A percentile compares a stretch with the other conserved stretches of the same genome.
phyloP scores from a whole-genome alignment of 2,329 filamentous ascomycete species.

The Penicillium sp. region DNA sequence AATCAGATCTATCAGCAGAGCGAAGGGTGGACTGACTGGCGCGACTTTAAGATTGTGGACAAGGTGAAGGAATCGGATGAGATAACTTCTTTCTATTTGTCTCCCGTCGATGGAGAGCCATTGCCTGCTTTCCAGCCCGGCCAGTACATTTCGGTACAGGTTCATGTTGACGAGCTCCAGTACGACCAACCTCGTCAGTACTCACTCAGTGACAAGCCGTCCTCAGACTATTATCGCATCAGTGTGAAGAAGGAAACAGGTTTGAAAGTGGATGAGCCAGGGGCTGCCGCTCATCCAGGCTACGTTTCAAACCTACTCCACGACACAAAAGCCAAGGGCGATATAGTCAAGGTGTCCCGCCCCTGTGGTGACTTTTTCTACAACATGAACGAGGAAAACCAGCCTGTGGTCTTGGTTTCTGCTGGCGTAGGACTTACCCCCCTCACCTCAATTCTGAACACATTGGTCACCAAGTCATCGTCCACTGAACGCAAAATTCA shows the following conservation, averaged over 20 bases:
- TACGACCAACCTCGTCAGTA: constrained; percentile 72
- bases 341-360: constrained; percentile 67
- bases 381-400: constrained; percentile 35
- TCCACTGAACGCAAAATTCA: constrained; percentile 56
- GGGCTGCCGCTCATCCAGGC: constrained; percentile 60
- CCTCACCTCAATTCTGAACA: constrained; percentile 64
- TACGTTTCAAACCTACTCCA: constrained; percentile 73
- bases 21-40: constrained; percentile 68
- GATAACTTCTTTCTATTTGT: constrained; percentile 72
- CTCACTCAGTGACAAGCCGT: constrained; percentile 69
- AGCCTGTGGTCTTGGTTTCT: constrained; percentile 64
- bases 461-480: constrained; percentile 48
- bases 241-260: constrained; percentile 71
- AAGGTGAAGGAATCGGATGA: constrained; percentile 70
- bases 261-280: constrained; percentile 50
- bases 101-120: constrained; percentile 63
- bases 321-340: constrained; percentile 63
- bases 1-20: constrained; percentile 64
- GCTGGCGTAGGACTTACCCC: constrained; percentile 66
- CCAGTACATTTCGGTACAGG: constrained; percentile 70
- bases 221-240: constrained; percentile 67
- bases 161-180: constrained; percentile 63
- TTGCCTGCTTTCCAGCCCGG: constrained; percentile 70
- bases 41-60: constrained; percentile 66
- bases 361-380: constrained; percentile 67